Percentiles rank a stretch among this genome's conserved stretches.
Conservation (phyloP, 2,329 filamentous ascomycete species). For the Aspergillus viridinutans region DNA sequence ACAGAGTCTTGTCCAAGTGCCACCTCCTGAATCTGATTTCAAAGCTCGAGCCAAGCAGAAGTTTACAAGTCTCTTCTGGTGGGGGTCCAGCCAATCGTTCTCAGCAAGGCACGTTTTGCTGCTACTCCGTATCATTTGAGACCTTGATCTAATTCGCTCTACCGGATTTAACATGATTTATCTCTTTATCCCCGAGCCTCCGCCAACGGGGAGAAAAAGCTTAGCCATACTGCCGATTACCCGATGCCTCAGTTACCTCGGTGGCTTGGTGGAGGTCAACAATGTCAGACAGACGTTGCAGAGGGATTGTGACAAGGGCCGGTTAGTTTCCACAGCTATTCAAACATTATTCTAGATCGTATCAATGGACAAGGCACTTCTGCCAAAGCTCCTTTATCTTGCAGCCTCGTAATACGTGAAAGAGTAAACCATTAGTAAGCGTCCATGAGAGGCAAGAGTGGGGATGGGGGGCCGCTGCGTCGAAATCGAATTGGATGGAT, state of each 20-base stretch:
- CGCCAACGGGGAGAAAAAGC: background rate
- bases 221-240: background rate
- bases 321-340: background rate
- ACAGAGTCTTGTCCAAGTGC: background rate
- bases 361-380: background rate
- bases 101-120: background rate
- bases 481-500: background rate
- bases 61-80: background rate
- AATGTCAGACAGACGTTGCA: background rate
- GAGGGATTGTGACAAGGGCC: background rate
- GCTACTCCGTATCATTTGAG: background rate
- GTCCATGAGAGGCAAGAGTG: constrained; percentile 1
- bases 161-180: background rate
- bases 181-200: background rate
- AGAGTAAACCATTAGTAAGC: background rate
- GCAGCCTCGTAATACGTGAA: background rate
- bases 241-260: background rate
- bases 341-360: background rate
- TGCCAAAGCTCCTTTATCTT: background rate
- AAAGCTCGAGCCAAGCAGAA: background rate
- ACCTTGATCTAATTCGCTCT: background rate
- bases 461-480: background rate
- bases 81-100: background rate
- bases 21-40: background rate
- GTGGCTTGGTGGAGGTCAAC: background rate